Conservation (phyloP, 345 rosid species). For the Sisymbrium irio region DNA sequence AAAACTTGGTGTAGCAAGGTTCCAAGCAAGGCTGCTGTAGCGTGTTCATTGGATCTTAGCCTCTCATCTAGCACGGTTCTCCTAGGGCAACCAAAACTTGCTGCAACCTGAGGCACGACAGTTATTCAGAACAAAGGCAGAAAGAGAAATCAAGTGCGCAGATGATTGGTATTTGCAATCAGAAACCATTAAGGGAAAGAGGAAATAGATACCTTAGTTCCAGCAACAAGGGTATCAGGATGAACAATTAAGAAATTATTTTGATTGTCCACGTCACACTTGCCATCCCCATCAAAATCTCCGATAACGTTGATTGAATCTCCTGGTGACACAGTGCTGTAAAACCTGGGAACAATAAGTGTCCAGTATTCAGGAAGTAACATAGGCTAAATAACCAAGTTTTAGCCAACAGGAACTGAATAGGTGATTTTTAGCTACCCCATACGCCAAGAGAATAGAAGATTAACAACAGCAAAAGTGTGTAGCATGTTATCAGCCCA, state of each 20-base stretch:
- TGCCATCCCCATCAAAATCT: constrained; percentile 71
- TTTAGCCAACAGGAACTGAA: constrained; percentile 12
- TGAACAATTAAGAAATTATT: constrained; percentile 74
- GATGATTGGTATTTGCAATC: constrained; percentile 6
- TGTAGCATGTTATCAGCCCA: not conserved
- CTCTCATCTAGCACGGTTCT: constrained; percentile 92
- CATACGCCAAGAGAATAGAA: not conserved
- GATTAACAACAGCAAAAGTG: not conserved
- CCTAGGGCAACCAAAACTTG: constrained; percentile 84
- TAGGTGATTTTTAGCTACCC: not conserved
- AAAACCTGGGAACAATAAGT: constrained; percentile 51
- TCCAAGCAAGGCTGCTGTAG: constrained; percentile 77
- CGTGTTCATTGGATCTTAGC: constrained; percentile 67
- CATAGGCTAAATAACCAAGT: constrained; percentile 1
- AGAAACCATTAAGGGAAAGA: not conserved
- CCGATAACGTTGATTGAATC: constrained; percentile 90
- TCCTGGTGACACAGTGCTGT: constrained; percentile 84
- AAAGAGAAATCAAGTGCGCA: not conserved
- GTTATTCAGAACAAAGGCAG: constrained; percentile 17
- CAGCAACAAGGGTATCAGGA: constrained; percentile 85
- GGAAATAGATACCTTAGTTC: constrained; percentile 70
- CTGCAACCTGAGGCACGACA: constrained; percentile 60
- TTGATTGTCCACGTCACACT: constrained; percentile 64
- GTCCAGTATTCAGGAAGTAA: constrained; percentile 20
- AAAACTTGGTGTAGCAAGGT: constrained; percentile 93